Evolutionary conservation across 1,284 basidiomycete genomes (phyloP).

Genomic region (Ustilago loliicola): DNA sequence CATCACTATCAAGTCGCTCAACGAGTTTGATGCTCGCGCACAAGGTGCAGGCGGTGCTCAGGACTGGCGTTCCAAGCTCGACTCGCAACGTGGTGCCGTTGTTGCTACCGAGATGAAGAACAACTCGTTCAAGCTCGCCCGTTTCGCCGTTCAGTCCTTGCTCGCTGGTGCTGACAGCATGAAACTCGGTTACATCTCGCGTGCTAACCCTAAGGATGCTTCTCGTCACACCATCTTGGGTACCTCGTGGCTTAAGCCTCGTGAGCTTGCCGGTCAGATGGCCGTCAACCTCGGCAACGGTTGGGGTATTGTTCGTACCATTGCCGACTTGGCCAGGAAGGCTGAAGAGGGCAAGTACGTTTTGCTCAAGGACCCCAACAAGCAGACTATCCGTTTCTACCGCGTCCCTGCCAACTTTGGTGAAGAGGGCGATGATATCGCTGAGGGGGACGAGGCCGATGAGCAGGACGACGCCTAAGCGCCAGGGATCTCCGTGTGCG

Average conservation of each 20-base stretch:
- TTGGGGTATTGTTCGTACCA: constrained; percentile 88
- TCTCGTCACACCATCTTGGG: constrained; percentile 95
- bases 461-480: constrained; percentile 31
- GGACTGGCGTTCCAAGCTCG: constrained; percentile 96
- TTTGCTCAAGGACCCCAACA: constrained; percentile 70
- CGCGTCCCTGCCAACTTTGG: constrained; percentile 89
- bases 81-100: constrained; percentile 95
- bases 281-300: constrained; percentile 96
- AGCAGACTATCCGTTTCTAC: constrained; percentile 90
- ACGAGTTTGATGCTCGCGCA: constrained; percentile 95
- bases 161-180: constrained; percentile 95
- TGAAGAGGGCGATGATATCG: constrained; percentile 72
- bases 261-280: constrained; percentile 93
- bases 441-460: constrained; percentile 74
- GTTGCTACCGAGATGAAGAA: constrained; percentile 99
- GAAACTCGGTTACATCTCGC: constrained; percentile 97
- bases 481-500: background rate
- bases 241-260: constrained; percentile 92
- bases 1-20: constrained; percentile 89
- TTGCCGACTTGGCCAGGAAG: constrained; percentile 65
- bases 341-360: constrained; percentile 65
- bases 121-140: constrained; percentile 96
- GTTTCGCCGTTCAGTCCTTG: constrained; percentile 96
- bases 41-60: constrained; percentile 91
- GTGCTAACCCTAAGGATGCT: constrained; percentile 91